Evolutionary conservation across 192 early-diverging fungal genomes (phyloP), one percentile per base, ranked within the genome.

Genomic region (Podila clonocystis): DNA sequence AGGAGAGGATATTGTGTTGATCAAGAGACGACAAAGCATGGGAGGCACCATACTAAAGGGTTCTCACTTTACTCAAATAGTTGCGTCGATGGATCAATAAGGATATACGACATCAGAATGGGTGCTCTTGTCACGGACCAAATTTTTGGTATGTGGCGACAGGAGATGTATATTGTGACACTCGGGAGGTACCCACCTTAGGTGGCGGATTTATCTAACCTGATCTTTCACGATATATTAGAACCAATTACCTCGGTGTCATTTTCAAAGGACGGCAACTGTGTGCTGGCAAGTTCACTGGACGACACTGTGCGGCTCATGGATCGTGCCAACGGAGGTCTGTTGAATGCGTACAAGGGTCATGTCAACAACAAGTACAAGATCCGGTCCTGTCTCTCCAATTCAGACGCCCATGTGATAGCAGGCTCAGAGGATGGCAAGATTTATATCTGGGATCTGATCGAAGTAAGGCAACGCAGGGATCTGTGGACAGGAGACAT

Each of bases 391-490:
- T 87, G 89, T 48, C 78, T 98, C 9, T 86, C 88, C 15, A 89
- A 90, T 62, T 89, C 87, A 49, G 94, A 94, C 67, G 86, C 90
- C 5, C 68, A 90, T 72, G 93, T 96, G 1, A 85, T 96, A 17
- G 93, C 93, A 65, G 97, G 97, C 2, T 94, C 93, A 52, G 97
- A 99, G 73, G 95, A 98, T 74, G 95, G 95, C 12, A 84, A 80
- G 41, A 92, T 98, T 8, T 91, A 91, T 75, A 85, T 96, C 45
- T 99, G 96, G 96, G 92, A 96, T 83, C 76, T 95, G 24, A 82
- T 94, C 15, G 93, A 91, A 59, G 89, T 86, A 63, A 45, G 41
- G 8, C 41, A 0, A 45, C 41, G 11, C 41, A 15, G 15, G 41
- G 17, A 33, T 29, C 6, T 28, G 41, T 45, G 13, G 13, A 45